phyloP scores from a whole-genome alignment of 2,329 filamentous ascomycete species.

The Pseudohalonectria lignicola region DNA sequence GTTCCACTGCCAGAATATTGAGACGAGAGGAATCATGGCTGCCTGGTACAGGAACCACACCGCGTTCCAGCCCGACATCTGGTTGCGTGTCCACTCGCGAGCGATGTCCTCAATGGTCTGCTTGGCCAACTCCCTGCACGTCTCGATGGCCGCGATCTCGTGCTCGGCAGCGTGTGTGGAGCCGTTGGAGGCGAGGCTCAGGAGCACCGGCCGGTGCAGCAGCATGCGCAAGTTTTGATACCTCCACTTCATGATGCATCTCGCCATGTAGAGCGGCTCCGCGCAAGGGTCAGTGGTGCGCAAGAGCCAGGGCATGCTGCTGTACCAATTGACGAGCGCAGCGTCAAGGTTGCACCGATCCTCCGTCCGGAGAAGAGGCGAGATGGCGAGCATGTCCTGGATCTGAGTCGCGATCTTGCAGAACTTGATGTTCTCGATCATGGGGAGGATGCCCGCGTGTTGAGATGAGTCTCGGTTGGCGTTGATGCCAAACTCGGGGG shows the following conservation, averaged over 20 bases:
- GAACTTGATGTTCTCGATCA: slow-evolving; percentile 69
- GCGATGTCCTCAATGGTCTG: slow-evolving; percentile 64
- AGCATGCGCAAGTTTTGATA: slow-evolving; percentile 71
- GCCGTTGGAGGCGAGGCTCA: slow-evolving; percentile 50
- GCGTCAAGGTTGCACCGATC: slow-evolving; percentile 57
- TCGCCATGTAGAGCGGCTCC: slow-evolving; percentile 57
- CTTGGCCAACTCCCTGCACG: slow-evolving; percentile 58
- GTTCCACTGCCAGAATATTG: slow-evolving; percentile 57
- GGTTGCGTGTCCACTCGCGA: slow-evolving; percentile 57
- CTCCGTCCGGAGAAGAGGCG: slow-evolving; percentile 53
- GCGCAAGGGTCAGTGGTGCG: slow-evolving; percentile 56
- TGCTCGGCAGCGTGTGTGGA: slow-evolving; percentile 41
- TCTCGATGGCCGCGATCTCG: slow-evolving; percentile 56
- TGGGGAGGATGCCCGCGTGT: slow-evolving; percentile 54
- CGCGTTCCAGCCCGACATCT: slow-evolving; percentile 72
- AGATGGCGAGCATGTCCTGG: slow-evolving; percentile 63
- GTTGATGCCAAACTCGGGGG: slow-evolving; percentile 42
- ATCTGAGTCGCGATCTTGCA: slow-evolving; percentile 70
- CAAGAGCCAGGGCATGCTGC: slow-evolving; percentile 55
- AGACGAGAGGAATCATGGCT: slow-evolving; percentile 67
- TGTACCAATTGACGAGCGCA: slow-evolving; percentile 63
- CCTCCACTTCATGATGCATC: slow-evolving; percentile 72
- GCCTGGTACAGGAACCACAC: slow-evolving; percentile 77
- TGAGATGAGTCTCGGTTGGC: slow-evolving; percentile 38
- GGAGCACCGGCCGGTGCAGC: slow-evolving; percentile 60